Conservation (phyloP, 352 stramenopile species). For the Globisporangium paroecandrum region DNA sequence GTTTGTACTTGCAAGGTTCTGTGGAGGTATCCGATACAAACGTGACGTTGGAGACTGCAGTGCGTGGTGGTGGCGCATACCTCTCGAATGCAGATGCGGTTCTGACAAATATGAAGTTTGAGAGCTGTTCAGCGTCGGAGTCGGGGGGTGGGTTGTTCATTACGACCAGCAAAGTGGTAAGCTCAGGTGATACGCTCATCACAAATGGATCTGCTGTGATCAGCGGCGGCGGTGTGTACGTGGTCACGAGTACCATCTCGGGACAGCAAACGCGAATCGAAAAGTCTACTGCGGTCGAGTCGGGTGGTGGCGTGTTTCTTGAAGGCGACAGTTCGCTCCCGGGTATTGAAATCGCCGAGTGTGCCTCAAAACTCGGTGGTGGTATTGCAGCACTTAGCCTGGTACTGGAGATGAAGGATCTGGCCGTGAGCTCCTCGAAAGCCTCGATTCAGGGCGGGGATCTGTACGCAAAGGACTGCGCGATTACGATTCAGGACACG, state of each 20-base stretch:
- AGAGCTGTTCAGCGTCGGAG: conserved; percentile 11
- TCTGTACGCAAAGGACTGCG: conserved; percentile 20
- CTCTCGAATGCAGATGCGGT: conserved; percentile 9
- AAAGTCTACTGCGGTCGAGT: conserved; percentile 9
- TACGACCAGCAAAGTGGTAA: conserved; percentile 1
- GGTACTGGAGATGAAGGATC: background rate
- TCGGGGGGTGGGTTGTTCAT: conserved; percentile 18
- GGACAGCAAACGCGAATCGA: conserved; percentile 1
- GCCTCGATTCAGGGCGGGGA: conserved; percentile 24
- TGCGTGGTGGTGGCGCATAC: conserved; percentile 21
- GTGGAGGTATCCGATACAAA: background rate
- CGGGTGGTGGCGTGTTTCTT: conserved; percentile 34
- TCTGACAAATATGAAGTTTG: background rate
- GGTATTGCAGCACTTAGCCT: background rate
- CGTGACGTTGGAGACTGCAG: background rate
- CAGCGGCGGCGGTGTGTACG: conserved; percentile 23
- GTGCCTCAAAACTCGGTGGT: conserved; percentile 4
- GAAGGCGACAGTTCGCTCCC: conserved; percentile 5
- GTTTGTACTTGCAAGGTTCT: conserved; percentile 5
- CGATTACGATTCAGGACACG: conserved; percentile 3
- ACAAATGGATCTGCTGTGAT: background rate
- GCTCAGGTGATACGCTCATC: conserved; percentile 6
- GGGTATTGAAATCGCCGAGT: conserved; percentile 12
- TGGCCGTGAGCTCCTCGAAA: conserved; percentile 4
- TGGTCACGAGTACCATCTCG: background rate